phyloP scores from a whole-genome alignment of 2,329 filamentous ascomycete genomes.

The Aspergillus caelatus region DNA sequence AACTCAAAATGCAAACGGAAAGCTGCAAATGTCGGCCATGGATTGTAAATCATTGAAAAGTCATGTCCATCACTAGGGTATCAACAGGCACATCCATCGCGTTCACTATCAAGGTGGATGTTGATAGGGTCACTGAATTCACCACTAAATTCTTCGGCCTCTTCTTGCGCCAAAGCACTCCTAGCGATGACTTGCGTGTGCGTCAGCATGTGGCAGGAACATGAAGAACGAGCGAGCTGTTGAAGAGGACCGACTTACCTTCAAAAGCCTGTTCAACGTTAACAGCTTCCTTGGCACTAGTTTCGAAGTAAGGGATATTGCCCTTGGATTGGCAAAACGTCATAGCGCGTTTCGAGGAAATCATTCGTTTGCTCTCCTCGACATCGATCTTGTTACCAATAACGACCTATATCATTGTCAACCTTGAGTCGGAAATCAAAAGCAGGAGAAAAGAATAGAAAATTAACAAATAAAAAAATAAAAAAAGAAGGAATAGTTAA shows the following conservation, averaged over 20 bases:
- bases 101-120: slow-evolving; percentile 92
- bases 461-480: too few species aligned
- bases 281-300: slow-evolving; percentile 96
- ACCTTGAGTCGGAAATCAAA: not conserved
- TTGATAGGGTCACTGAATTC: slow-evolving; percentile 98
- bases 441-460: not conserved
- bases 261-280: slow-evolving; percentile 92
- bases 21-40: slow-evolving; percentile 21
- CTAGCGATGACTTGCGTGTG: slow-evolving; percentile 77
- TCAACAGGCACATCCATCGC: slow-evolving; percentile 92
- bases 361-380: slow-evolving; percentile 95
- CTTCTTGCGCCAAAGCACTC: slow-evolving; percentile 93
- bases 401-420: slow-evolving; percentile 65
- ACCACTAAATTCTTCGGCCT: slow-evolving; percentile 95
- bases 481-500: not conserved
- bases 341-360: slow-evolving; percentile 93
- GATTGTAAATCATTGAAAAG: slow-evolving; percentile 26
- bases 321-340: slow-evolving; percentile 98
- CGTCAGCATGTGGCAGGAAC: slow-evolving; percentile 12
- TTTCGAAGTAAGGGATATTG: slow-evolving; percentile 98
- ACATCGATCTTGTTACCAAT: slow-evolving; percentile 99
- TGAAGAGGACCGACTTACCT: slow-evolving; percentile 48
- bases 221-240: not conserved
- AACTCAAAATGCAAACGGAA: slow-evolving; percentile 16
- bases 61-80: slow-evolving; percentile 29